Evolutionary conservation across 2,329 filamentous ascomycete species (phyloP), one percentile per base, ranked within the genome.

Genomic region (Botrytis fabae): DNA sequence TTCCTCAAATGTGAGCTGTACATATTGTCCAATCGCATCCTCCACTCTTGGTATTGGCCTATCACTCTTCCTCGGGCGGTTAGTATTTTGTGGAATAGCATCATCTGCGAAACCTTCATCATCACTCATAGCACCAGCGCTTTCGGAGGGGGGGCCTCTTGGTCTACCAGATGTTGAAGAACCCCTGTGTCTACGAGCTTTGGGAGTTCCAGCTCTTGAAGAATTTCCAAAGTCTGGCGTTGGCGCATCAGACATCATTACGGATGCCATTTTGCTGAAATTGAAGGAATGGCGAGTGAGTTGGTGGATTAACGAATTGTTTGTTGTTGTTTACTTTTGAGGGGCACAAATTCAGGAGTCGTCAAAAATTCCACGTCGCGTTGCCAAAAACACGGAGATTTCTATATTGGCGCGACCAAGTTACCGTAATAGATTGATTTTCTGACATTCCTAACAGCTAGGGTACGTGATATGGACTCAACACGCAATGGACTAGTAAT

Each of bases 1-100:
- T 76, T 88, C 87, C 82, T 95, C 91, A 80, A 97, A 96, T 73
- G 91, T 89, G 72, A 91, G 86, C 80, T 93, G 92, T 40, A 95
- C 88, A 71, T 91, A 88, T 76, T 93, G 86, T 75, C 92, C 93
- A 68, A 93, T 91, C 73, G 87, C 87, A 82, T 97, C 93, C 75
- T 94, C 90, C 10, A 95, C 92, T 73, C 89, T 87, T 9, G 92
- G 90, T 46, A 96, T 87, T 74, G 87, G 84, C 61, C 83, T 69
- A 84, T 86, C 74, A 48, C 78, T 81, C 73, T 88, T 78, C 64
- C 74, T 78, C 57, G 78, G 78, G 84, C 63, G 83, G 82, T 35
- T 85, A 81, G 74, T 88, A 84, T 74, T 86, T 82, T 73, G 84
- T 84, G 89, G 89, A 16, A 91, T 84, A 80, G 90, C 88, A 78